These are phyloP conservation scores for Tephrocybe rancida DNA, from an alignment of 768 basidiomycete genomes.

Conservation along the genomic window DNA sequence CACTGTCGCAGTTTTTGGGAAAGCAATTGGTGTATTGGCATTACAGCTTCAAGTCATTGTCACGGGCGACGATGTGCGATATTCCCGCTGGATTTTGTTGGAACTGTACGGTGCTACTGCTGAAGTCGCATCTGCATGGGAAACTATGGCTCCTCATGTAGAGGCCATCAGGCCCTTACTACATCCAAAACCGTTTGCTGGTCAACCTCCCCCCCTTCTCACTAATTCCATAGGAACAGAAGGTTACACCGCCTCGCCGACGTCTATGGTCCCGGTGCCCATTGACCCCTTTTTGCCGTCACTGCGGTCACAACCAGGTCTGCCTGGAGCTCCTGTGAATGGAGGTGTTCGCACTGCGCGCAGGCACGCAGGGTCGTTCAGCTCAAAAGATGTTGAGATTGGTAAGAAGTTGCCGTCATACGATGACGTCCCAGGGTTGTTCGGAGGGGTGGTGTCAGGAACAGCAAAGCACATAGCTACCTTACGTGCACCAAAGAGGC, in stretches of 20 bases:
- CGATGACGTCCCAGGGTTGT: conserved; percentile 41
- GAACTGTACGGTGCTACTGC: conserved; percentile 89
- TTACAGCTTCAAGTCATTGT: conserved; percentile 81
- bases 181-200: conserved; percentile 29
- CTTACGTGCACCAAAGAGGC: conserved; percentile 54
- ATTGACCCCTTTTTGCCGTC: conserved; percentile 20
- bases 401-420: conserved; percentile 80
- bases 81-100: conserved; percentile 82
- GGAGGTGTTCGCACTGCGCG: conserved; percentile 61
- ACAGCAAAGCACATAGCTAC: conserved; percentile 37
- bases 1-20: conserved; percentile 80
- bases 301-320: conserved; percentile 14
- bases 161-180: conserved; percentile 70
- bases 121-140: conserved; percentile 89
- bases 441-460: conserved; percentile 38
- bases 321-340: conserved; percentile 7
- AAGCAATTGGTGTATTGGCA: conserved; percentile 82
- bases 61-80: conserved; percentile 79
- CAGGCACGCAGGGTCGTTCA: conserved; percentile 94
- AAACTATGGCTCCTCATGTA: conserved; percentile 68
- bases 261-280: not conserved
- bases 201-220: conserved; percentile 22
- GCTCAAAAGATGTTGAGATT: conserved; percentile 87
- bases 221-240: conserved; percentile 3
- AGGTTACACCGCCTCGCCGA: not conserved